Evolutionary conservation across 805 yeast genomes (phyloP).

Genomic region (Blastobotrys robertii): DNA sequence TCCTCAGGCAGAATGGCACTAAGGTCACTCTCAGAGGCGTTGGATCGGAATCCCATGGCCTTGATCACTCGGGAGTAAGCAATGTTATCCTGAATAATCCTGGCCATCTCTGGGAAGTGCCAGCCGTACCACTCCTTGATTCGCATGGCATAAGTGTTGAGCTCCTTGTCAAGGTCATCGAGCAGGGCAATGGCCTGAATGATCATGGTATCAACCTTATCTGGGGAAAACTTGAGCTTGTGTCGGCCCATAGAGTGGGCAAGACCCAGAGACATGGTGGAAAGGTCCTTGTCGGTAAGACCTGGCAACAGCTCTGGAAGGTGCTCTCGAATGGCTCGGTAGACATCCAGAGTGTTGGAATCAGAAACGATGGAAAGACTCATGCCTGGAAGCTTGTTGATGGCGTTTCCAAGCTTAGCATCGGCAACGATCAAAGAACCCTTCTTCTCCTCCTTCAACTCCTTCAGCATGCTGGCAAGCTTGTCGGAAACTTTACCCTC

Average conservation of each 20-base stretch:
- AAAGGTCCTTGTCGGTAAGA: constrained; percentile 68
- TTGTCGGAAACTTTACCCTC: constrained; percentile 91
- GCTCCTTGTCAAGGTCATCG: constrained; percentile 95
- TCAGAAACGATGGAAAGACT: constrained; percentile 85
- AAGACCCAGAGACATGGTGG: constrained; percentile 95
- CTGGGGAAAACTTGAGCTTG: constrained; percentile 94
- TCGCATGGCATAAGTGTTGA: constrained; percentile 98
- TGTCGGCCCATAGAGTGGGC: constrained; percentile 99
- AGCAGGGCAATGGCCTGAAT: constrained; percentile 96
- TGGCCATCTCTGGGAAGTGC: constrained; percentile 99
- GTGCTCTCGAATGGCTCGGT: constrained; percentile 91
- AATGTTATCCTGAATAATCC: constrained; percentile 89
- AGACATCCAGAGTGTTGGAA: constrained; percentile 88
- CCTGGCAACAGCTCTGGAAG: constrained; percentile 94
- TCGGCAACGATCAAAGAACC: constrained; percentile 87
- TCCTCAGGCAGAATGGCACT: constrained; percentile 89
- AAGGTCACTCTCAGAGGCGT: constrained; percentile 83
- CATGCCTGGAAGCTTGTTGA: constrained; percentile 79
- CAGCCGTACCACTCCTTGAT: constrained; percentile 99
- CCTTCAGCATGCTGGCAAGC: constrained; percentile 55
- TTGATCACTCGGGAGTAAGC: constrained; percentile 92
- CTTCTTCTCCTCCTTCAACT: constrained; percentile 41
- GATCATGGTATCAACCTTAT: constrained; percentile 98
- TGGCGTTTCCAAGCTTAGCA: constrained; percentile 91
- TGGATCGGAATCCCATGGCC: constrained; percentile 88